Evolutionary conservation across 2,329 filamentous ascomycete species (phyloP), one percentile per base, ranked within the genome.

Genomic region (Myotisia sp.): DNA sequence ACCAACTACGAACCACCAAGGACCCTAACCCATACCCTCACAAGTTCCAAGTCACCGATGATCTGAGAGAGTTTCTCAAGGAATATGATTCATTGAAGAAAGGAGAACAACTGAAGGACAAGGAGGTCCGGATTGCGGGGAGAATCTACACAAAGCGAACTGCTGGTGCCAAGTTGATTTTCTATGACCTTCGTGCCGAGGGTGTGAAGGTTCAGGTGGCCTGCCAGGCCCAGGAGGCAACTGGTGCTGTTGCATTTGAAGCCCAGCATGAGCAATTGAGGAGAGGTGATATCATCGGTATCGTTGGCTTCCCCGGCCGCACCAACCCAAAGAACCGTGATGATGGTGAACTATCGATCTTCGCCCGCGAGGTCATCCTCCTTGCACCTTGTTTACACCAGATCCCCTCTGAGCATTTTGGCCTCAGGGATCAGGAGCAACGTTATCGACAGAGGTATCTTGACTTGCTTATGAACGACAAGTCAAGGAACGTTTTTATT

Each of bases 391-490:
- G 87, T 60, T 63, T 98, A 52, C 86, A 93, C 60, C 78, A 83
- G 64, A 70, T 92, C 46, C 90, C 90, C 17, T 56, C 55, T 41
- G 84, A 90, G 59, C 79, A 87, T 62, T 94, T 84, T 55, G 87
- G 87, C 42, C 85, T 95, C 68, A 87, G 92, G 69, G 86, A 95
- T 56, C 74, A 85, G 54, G 90, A 98, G 62, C 80, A 86, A 60
- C 76, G 90, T 41, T 86, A 84, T 70, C 80, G 92, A 49, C 82
- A 93, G 65, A 74, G 87, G 40, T 92, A 93, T 58, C 74, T 98
- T 34, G 90, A 98, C 59, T 67, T 98, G 48, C 90, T 98, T 61
- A 92, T 95, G 79, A 94, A 98, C 62, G 81, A 92, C 52, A 70
- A 70, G 42, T 83, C 80, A 29, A 75, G 85, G 36, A 72, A 92